Conservation (phyloP, 2,329 filamentous ascomycete genomes). For the Xylaria sp. region DNA sequence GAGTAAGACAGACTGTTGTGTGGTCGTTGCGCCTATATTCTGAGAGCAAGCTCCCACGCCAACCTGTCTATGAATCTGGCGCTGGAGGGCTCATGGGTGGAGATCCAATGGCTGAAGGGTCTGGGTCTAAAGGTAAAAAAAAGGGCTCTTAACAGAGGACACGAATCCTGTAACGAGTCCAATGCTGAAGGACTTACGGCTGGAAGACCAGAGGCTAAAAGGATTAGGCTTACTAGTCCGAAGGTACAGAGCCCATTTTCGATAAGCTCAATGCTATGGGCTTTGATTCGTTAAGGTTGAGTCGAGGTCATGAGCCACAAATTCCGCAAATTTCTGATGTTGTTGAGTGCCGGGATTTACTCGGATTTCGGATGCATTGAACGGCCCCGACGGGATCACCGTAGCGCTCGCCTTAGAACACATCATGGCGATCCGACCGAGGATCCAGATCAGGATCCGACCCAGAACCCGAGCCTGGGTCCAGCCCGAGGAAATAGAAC, state of each 20-base stretch:
- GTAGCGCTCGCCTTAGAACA: no score
- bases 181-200: background rate
- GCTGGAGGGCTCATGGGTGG: background rate
- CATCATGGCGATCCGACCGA: no score
- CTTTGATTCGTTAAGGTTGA: no score
- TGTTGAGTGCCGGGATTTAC: no score
- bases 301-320: no score
- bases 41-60: background rate
- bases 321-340: no score
- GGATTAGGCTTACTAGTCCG: background rate
- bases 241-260: background rate
- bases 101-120: background rate
- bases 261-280: background rate
- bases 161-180: background rate
- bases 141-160: background rate
- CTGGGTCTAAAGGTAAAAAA: background rate
- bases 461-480: no score
- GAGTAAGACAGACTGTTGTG: slow-evolving; percentile 23
- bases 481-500: background rate
- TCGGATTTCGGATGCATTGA: no score
- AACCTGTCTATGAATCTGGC: no score
- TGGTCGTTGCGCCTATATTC: slow-evolving; percentile 1
- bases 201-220: background rate
- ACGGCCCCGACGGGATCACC: no score
- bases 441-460: no score